Base-by-base conservation (phyloP, 1,284 basidiomycete species). In the Athelia sp. region DNA sequence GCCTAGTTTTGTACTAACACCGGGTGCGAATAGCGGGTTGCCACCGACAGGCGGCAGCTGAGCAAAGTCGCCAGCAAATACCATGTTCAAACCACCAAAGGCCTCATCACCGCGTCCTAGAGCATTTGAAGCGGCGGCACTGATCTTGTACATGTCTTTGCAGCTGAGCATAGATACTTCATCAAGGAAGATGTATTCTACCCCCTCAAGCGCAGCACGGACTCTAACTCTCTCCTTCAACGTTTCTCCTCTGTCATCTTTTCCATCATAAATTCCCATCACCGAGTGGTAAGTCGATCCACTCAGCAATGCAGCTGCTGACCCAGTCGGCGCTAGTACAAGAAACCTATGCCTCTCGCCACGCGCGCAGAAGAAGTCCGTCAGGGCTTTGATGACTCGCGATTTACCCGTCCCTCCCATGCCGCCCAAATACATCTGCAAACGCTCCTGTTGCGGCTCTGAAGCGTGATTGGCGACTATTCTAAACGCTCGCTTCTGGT, bases 281-380 rank as follows among this genome's bases (percentile, higher is more conserved):
- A 59, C 52, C 0, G 57, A 67, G 53, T 74, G 71, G 47, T 72
- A 71, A 1, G 70, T 74, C 0, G 62, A 64, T 0, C 71, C 70
- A 17, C 55, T 59, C 3, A 74, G 51, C 0, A 70, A 42, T 0
- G 65, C 58, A 11, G 71, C 71, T 8, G 68, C 66, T 31, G 56
- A 50, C 2, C 67, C 65, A 4, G 68, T 71, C 2, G 67, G 66
- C 3, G 64, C 66, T 13, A 65, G 48, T 2, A 57, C 36, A 3
- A 62, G 31, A 36, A 69, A 59, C 13, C 55, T 22, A 46, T 66
- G 52, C 2, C 21, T 19, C 35, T 61, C 54, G 1, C 55, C 45
- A 3, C 57, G 21, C 13, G n/a, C 9, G 2, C 34, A 29, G 46
- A 66, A 61, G 15, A 61, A 61, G 0, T 47, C 8, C 13, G 50